phyloP scores from a whole-genome alignment of 306 rosid species.

The Pyrus betulifolia region DNA sequence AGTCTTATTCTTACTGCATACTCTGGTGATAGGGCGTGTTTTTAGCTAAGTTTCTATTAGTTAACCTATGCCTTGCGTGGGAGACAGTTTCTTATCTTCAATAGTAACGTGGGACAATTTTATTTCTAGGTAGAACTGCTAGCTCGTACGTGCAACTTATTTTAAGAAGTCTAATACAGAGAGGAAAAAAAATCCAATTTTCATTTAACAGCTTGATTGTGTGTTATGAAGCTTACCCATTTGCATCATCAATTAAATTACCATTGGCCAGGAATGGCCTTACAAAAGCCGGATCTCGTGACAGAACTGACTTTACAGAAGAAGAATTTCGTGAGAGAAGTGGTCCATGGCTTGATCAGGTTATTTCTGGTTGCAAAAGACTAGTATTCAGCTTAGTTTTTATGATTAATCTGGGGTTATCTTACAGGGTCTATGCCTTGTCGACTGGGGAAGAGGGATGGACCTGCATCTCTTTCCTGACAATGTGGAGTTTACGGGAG shows the following conservation, averaged over 20 bases:
- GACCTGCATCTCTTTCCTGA: conserved; percentile 76
- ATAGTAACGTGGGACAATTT: background rate
- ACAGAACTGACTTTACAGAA: conserved; percentile 22
- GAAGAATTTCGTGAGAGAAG: conserved; percentile 50
- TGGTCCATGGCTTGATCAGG: conserved; percentile 87
- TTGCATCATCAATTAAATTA: conserved; percentile 2
- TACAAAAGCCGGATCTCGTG: conserved; percentile 38
- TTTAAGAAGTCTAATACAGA: too few relatives aligned
- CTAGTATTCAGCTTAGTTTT: conserved; percentile 1
- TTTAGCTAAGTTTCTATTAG: background rate
- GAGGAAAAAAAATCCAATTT: too few relatives aligned
- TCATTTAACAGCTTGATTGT: background rate
- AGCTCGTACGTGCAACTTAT: too few relatives aligned
- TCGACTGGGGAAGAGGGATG: conserved; percentile 98
- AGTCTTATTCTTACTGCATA: background rate
- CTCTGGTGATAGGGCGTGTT: background rate
- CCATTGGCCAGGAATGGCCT: conserved; percentile 6
- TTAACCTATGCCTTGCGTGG: background rate
- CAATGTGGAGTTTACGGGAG: conserved; percentile 55
- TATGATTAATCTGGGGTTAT: conserved; percentile 13
- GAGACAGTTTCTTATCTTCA: background rate
- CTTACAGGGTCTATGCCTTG: conserved; percentile 85
- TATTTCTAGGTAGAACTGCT: background rate
- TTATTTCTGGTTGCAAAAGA: conserved; percentile 19
- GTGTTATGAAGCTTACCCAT: background rate